Evolutionary conservation across 2,329 filamentous ascomycete species (phyloP), one percentile per base, ranked within the genome.

Genomic region (Monilinia polystroma): DNA sequence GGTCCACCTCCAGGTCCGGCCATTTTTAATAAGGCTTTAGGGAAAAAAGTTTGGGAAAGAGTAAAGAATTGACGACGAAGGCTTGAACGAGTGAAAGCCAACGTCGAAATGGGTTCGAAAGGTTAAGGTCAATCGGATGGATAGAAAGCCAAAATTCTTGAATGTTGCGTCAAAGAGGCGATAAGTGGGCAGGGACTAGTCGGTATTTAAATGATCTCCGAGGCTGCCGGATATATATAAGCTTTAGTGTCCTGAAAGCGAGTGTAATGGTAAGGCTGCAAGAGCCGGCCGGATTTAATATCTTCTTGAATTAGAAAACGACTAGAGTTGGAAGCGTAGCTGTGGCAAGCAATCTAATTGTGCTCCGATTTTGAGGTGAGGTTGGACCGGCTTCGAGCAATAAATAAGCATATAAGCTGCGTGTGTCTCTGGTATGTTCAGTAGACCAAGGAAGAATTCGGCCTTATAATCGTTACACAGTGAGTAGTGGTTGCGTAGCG

Each of bases 1-100:
- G 94, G 93, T 83, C 94, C 94, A 84, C 93, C 93, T 80, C 93
- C 93, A 77, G 92, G 92, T 81, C 93, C 92, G 82, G 93, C 91
- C 93, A 97, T 97, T 84, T 79, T 77, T 75, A 38, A 54, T 35
- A 53, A 38, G 49, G 49, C 56, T 66, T 75, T 72, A 72, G 71
- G 63, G 53, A 60, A 67, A 66, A 55, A 68, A 59, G 53, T 54
- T 38, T 43, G 26, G 20, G 51, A 67, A 57, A 66, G 56, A 52
- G 63, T 64, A 68, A 69, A 66, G 63, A 63, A 68, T 66, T 77
- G 75, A 74, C 74, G 75, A 78, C 75, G 73, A 72, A 70, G 56
- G 72, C 72, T 76, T 76, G 73, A 75, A 75, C 74, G 73, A 76
- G 75, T 75, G 75, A 76, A 76, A 76, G 74, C 74, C 74, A 68